Evolutionary conservation across 2,329 filamentous ascomycete species (phyloP).

Genomic region (Fusarium sublunatum): DNA sequence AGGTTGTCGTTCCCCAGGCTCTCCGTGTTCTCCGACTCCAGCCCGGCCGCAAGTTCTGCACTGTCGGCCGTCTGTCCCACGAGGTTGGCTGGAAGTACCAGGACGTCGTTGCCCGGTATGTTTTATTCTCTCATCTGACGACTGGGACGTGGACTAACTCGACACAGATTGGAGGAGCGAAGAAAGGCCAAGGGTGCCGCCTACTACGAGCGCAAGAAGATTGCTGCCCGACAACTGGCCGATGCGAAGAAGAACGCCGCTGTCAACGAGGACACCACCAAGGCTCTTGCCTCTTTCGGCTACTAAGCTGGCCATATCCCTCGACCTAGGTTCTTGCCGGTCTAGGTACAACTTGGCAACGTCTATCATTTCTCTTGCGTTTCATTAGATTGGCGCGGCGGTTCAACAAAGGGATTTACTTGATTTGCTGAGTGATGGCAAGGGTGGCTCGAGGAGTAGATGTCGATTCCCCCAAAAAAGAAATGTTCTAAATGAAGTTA

Average conservation of each 20-base stretch:
- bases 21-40: constrained; percentile 95
- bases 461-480: constrained; percentile 47
- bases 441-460: constrained; percentile 54
- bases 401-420: constrained; percentile 62
- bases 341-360: constrained; percentile 53
- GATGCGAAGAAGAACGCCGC: constrained; percentile 93
- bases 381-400: constrained; percentile 67
- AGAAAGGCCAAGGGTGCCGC: constrained; percentile 99
- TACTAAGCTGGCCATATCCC: constrained; percentile 72
- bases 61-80: constrained; percentile 95
- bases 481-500: constrained; percentile 51
- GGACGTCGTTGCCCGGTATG: constrained; percentile 97
- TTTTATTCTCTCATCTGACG: constrained; percentile 46
- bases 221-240: constrained; percentile 86
- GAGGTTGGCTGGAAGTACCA: constrained; percentile 99
- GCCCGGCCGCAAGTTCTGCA: constrained; percentile 99
- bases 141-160: constrained; percentile 32
- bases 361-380: constrained; percentile 61
- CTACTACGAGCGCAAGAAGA: constrained; percentile 99
- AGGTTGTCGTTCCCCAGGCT: constrained; percentile 98
- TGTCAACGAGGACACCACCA: constrained; percentile 86
- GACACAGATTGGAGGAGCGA: constrained; percentile 91
- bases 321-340: constrained; percentile 44
- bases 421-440: constrained; percentile 61
- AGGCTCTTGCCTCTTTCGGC: constrained; percentile 89